Evolutionary conservation across 371 early-diverging fungal genomes (phyloP).

Genomic region (Mucor plumbeus): DNA sequence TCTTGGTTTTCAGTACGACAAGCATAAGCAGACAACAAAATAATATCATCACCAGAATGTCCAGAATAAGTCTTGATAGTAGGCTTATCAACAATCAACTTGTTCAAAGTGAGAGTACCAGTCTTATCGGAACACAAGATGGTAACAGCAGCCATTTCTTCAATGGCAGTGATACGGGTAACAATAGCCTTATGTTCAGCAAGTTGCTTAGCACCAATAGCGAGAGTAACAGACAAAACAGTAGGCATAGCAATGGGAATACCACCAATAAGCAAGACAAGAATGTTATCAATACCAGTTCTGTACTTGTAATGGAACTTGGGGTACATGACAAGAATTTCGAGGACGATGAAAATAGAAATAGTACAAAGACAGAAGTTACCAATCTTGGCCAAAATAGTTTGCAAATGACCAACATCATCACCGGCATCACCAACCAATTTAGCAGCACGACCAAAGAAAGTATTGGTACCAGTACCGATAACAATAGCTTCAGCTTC

Average conservation of each 20-base stretch:
- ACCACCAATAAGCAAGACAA: slow-evolving; percentile 82
- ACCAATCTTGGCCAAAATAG: slow-evolving; percentile 90
- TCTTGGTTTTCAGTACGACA: slow-evolving; percentile 78
- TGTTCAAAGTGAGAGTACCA: slow-evolving; percentile 95
- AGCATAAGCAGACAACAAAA: slow-evolving; percentile 72
- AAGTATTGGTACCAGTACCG: slow-evolving; percentile 86
- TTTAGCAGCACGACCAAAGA: slow-evolving; percentile 90
- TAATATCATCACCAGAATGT: slow-evolving; percentile 60
- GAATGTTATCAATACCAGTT: slow-evolving; percentile 74
- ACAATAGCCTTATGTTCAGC: slow-evolving; percentile 95
- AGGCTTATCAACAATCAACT: slow-evolving; percentile 78
- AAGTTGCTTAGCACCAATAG: slow-evolving; percentile 93
- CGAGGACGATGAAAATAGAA: slow-evolving; percentile 74
- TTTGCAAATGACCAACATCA: slow-evolving; percentile 90
- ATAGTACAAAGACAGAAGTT: slow-evolving; percentile 83
- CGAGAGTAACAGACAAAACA: slow-evolving; percentile 91
- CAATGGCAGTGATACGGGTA: slow-evolving; percentile 86
- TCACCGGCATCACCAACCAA: slow-evolving; percentile 81
- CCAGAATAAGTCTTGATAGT: slow-evolving; percentile 70
- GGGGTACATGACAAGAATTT: slow-evolving; percentile 84
- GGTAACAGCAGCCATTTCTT: slow-evolving; percentile 92
- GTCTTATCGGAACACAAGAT: slow-evolving; percentile 98
- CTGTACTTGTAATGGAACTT: slow-evolving; percentile 75
- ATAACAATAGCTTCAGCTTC: slow-evolving; percentile 90
- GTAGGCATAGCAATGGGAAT: slow-evolving; percentile 86